These are phyloP conservation scores for Pythium oligandrum DNA, from an alignment of 352 stramenopile species.

Conservation along the genomic window DNA sequence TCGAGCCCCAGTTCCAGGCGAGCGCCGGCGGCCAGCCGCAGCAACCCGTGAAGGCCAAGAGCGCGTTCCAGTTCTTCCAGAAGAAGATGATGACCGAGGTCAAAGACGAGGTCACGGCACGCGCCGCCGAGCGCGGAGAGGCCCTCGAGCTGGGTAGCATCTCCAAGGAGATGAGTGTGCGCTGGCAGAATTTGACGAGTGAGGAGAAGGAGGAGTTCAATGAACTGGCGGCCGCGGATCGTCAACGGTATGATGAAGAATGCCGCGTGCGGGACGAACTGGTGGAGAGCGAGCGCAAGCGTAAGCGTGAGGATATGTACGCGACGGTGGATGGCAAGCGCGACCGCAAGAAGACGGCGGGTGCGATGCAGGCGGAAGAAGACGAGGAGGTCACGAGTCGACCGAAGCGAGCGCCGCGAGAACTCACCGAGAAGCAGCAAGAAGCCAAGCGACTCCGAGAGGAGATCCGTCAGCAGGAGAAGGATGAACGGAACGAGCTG, in stretches of 20 bases:
- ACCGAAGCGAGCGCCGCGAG: constrained; percentile 33
- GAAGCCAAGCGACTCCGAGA: constrained; percentile 63
- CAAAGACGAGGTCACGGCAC: constrained; percentile 41
- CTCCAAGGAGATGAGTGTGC: constrained; percentile 70
- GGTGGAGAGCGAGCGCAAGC: constrained; percentile 65
- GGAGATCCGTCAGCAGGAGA: constrained; percentile 72
- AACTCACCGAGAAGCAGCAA: constrained; percentile 60
- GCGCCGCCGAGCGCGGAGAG: constrained; percentile 42
- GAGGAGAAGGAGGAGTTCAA: constrained; percentile 69
- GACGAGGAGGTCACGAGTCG: constrained; percentile 33
- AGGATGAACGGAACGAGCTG: constrained; percentile 64
- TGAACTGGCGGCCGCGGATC: constrained; percentile 52
- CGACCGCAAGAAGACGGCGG: constrained; percentile 57
- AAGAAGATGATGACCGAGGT: constrained; percentile 65
- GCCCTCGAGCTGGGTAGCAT: constrained; percentile 57
- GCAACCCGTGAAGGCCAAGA: constrained; percentile 65
- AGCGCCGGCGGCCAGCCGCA: constrained; percentile 12
- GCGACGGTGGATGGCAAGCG: constrained; percentile 71
- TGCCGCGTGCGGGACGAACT: constrained; percentile 65
- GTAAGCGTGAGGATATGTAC: constrained; percentile 72
- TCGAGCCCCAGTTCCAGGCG: constrained; percentile 74
- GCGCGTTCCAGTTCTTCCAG: constrained; percentile 75
- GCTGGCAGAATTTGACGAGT: constrained; percentile 62
- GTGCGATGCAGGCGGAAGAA: constrained; percentile 9
- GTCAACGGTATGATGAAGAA: constrained; percentile 69